These are phyloP conservation scores for Solanum corneliomulleri DNA, from an alignment of 257 asterid species.

Conservation along the genomic window DNA sequence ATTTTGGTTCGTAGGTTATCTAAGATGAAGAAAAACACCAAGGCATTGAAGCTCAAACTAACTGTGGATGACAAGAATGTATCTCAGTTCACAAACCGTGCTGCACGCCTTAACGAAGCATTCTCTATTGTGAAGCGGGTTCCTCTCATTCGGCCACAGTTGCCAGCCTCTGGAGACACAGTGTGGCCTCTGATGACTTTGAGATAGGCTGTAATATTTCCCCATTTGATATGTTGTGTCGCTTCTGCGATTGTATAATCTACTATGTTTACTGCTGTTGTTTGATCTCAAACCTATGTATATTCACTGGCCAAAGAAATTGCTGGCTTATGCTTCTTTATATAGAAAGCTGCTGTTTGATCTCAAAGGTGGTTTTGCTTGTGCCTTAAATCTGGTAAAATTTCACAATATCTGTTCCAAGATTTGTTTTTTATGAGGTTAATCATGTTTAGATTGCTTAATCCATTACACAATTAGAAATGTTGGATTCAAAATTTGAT, in stretches of 20 bases:
- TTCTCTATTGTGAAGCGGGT: conserved; percentile 84
- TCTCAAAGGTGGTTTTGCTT: conserved; percentile 68
- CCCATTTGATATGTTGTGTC: not conserved
- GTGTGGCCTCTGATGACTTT: conserved; percentile 65
- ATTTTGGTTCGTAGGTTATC: conserved; percentile 71
- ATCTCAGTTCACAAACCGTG: conserved; percentile 86
- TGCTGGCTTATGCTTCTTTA: not conserved
- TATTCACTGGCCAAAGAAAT: not conserved
- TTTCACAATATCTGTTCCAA: not conserved
- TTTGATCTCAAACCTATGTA: not conserved
- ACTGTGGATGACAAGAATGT: conserved; percentile 82
- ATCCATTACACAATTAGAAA: not conserved
- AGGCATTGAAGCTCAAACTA: conserved; percentile 59
- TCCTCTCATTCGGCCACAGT: conserved; percentile 74
- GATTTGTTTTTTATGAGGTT: not conserved
- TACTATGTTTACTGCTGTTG: not conserved
- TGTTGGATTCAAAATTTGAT: not conserved
- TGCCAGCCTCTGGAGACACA: conserved; percentile 54
- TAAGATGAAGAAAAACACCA: conserved; percentile 64
- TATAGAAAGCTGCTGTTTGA: not conserved
- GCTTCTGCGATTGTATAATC: not conserved
- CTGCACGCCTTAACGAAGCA: conserved; percentile 89
- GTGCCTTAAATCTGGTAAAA: conserved; percentile 87
- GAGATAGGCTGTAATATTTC: conserved; percentile 21
- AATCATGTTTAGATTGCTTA: not conserved